phyloP scores from a whole-genome alignment of 768 basidiomycete species.

The Agaricus blazei region DNA sequence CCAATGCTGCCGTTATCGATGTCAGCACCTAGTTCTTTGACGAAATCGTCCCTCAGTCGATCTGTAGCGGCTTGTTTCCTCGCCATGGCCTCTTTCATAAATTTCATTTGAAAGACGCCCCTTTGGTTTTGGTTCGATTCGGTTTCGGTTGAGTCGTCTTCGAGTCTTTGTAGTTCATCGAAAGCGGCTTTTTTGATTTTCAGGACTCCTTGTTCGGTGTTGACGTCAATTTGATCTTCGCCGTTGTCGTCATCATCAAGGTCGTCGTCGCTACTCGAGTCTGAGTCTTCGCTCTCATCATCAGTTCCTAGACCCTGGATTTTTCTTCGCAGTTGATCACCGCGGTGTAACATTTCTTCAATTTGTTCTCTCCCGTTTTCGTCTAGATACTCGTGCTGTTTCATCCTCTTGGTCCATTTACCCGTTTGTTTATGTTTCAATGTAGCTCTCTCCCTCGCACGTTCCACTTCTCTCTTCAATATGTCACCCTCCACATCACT shows the following conservation, averaged over 20 bases:
- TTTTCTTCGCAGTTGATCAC: conserved; percentile 72
- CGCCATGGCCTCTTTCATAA: conserved; percentile 91
- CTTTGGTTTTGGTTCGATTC: conserved; percentile 41
- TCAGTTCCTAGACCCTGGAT: conserved; percentile 65
- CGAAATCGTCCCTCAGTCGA: conserved; percentile 66
- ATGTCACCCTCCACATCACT: conserved; percentile 35
- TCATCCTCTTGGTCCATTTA: conserved; percentile 82
- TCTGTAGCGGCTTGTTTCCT: conserved; percentile 55
- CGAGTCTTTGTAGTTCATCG: conserved; percentile 63
- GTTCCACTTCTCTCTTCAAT: conserved; percentile 68
- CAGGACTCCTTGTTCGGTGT: conserved; percentile 38
- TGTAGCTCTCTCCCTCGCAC: conserved; percentile 88
- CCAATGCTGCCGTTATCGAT: conserved; percentile 21
- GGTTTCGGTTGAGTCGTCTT: conserved; percentile 24
- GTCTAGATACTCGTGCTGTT: conserved; percentile 47
- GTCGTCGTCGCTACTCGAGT: conserved; percentile 39
- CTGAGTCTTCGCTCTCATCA: conserved; percentile 51
- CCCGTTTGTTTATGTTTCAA: conserved; percentile 84
- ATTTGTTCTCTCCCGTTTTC: conserved; percentile 65
- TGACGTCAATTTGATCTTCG: conserved; percentile 35
- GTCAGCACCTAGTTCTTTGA: conserved; percentile 55
- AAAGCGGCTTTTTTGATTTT: conserved; percentile 67
- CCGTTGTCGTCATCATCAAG: conserved; percentile 47
- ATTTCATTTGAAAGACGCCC: conserved; percentile 93
- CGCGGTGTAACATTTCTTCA: conserved; percentile 78